Evolutionary conservation across 140 eudicot genomes (phyloP).

Genomic region (Flaveria floridana): DNA sequence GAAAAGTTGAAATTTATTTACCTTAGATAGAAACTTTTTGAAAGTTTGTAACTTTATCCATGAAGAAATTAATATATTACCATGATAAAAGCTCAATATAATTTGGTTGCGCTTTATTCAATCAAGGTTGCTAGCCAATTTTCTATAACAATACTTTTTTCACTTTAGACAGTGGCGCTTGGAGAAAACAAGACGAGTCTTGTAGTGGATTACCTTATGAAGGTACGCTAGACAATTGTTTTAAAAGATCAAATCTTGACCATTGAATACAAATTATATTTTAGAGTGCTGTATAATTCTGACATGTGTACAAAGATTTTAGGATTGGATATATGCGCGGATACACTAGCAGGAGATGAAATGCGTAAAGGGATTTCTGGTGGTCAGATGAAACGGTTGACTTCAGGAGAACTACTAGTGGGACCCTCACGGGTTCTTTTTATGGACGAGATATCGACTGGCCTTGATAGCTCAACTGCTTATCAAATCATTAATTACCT

Average conservation of each 20-base stretch:
- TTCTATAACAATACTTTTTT: constrained; percentile 27
- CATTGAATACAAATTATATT: background rate
- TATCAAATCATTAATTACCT: constrained; percentile 69
- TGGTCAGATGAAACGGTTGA: constrained; percentile 80
- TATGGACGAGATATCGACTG: constrained; percentile 82
- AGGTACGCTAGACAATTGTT: constrained; percentile 47
- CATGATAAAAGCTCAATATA: background rate
- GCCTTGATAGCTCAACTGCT: constrained; percentile 78
- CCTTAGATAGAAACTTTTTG: background rate
- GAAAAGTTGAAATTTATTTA: background rate
- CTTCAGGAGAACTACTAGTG: constrained; percentile 69
- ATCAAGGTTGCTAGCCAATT: background rate
- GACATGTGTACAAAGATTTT: constrained; percentile 62
- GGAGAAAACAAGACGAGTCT: constrained; percentile 78
- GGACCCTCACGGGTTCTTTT: constrained; percentile 63
- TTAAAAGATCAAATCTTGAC: constrained; percentile 11
- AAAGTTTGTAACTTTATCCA: constrained; percentile 11
- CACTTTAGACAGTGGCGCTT: constrained; percentile 73
- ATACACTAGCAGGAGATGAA: constrained; percentile 84
- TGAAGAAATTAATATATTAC: background rate
- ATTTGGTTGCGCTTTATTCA: background rate
- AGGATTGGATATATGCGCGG: constrained; percentile 84
- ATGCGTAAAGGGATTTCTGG: constrained; percentile 92
- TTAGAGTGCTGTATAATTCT: constrained; percentile 29
- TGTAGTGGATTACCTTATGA: constrained; percentile 73